Conservation (phyloP, 1,284 basidiomycete genomes). For the Agaricales sp. region DNA sequence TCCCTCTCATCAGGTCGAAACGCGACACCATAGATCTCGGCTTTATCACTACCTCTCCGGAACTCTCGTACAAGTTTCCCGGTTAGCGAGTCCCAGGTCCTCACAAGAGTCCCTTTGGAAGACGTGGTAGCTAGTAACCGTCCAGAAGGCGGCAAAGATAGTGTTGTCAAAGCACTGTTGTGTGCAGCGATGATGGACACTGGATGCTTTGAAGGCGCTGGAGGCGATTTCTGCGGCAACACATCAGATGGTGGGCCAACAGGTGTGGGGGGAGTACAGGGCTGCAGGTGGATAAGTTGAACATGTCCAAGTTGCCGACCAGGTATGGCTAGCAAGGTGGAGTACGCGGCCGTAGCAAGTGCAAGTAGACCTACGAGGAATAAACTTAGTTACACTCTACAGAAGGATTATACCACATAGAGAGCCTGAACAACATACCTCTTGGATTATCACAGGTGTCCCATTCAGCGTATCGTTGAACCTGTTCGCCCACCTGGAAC, state of each 20-base stretch:
- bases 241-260: constrained; percentile 34
- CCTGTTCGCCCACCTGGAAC: constrained; percentile 59
- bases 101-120: constrained; percentile 75
- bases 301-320: constrained; percentile 88
- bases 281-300: constrained; percentile 80
- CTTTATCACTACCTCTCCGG: constrained; percentile 81
- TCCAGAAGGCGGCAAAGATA: constrained; percentile 74
- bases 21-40: constrained; percentile 84
- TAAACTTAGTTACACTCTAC: constrained; percentile 9
- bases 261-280: constrained; percentile 50
- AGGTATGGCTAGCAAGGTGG: constrained; percentile 79
- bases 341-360: constrained; percentile 66
- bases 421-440: constrained; percentile 46
- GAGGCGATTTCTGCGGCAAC: constrained; percentile 39
- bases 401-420: constrained; percentile 4
- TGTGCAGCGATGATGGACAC: constrained; percentile 84
- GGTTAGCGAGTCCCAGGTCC: constrained; percentile 77
- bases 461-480: constrained; percentile 68
- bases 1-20: constrained; percentile 73
- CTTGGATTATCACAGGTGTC: constrained; percentile 83
- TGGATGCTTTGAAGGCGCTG: constrained; percentile 48
- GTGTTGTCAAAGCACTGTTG: constrained; percentile 65
- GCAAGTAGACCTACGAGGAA: constrained; percentile 62
- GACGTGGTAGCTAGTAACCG: constrained; percentile 81
- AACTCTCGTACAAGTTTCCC: constrained; percentile 78